Base-by-base conservation (phyloP, 2,329 filamentous ascomycete genomes). In the Paracoccidioides lutzii region DNA sequence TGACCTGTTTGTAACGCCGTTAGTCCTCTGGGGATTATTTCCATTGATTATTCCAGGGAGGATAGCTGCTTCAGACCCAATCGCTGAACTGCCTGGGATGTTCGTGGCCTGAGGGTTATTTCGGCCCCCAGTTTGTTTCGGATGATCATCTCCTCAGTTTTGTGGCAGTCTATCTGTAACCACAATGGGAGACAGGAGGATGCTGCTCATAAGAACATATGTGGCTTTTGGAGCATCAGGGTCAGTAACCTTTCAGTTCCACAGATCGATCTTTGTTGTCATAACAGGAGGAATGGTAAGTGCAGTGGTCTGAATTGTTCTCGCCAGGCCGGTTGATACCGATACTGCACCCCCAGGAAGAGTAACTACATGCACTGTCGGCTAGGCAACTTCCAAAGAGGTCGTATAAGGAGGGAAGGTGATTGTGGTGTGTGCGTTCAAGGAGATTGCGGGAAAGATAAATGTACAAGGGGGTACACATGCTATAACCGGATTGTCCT, bases 391-490 rank as follows among this genome's bases (percentile, higher is more conserved):
- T 43, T 61, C 56, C 9, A 61, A 48, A 37, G 60, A 61, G 2
- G 59, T 61, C 22, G 51, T 56, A 43, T 54, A 57, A 44, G 52
- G 59, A 30, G 58, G 59, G 52, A 61, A 58, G n/a, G 37, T 57
- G 32, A 62, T 59, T 1, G 60, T 62, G 28, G 60, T 60, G 12
- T 46, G 28, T 9, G 14, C 38, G 7, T 33, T 7, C 8, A 62
- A 43, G 37, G 57, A 37, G 10, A 56, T 37, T 9, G 59, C 58
- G 33, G 60, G 60, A 45, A 62, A 48, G 40, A 62, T 58, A 48
- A 61, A 59, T n/a, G 57, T 56, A 44, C 60, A 62, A 7, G 59
- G 60, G 10, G 59, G 59, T 15, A 57, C 51, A 42, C 60, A 62
- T 5, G 55, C 42, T 35, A 61, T 54, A 22, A 30, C 43, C n/a